Percentiles rank a stretch among this genome's conserved stretches.
Evolutionary conservation across 495 filamentous ascomycete species (phyloP).

Genomic region (Halenospora varia): DNA sequence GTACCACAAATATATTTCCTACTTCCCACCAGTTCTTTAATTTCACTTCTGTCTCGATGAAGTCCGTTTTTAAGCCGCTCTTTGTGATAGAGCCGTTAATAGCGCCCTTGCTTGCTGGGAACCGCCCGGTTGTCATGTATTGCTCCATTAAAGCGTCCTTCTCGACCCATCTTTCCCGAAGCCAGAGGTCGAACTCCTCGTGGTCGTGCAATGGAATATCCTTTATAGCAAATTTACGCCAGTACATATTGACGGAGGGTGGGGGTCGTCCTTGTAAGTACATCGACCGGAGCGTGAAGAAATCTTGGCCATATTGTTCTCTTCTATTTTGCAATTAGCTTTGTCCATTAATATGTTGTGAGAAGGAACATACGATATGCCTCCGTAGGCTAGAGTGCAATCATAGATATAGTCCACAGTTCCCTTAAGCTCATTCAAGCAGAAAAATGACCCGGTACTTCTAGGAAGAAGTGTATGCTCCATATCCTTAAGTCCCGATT

Average conservation of each 20-base stretch:
- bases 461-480: slow-evolving; percentile 68
- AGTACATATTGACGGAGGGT: slow-evolving; percentile 83
- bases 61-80: slow-evolving; percentile 20
- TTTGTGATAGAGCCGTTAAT: slow-evolving; percentile 17
- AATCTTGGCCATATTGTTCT: slow-evolving; percentile 68
- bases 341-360: not conserved
- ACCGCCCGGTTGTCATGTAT: slow-evolving; percentile 63
- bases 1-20: slow-evolving; percentile 50
- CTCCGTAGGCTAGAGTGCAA: slow-evolving; percentile 82
- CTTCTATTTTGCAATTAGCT: slow-evolving; percentile 38
- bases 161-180: slow-evolving; percentile 71
- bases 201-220: slow-evolving; percentile 63
- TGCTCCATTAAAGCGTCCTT: slow-evolving; percentile 74
- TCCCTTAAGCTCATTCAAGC: slow-evolving; percentile 63
- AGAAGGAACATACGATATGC: slow-evolving; percentile 57
- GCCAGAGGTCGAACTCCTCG: slow-evolving; percentile 68
- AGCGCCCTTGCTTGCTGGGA: slow-evolving; percentile 50
- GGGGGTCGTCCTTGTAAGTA: slow-evolving; percentile 76
- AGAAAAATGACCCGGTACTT: slow-evolving; percentile 73
- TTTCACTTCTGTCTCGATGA: slow-evolving; percentile 45
- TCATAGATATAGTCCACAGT: slow-evolving; percentile 81
- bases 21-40: slow-evolving; percentile 46
- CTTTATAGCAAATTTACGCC: slow-evolving; percentile 64
- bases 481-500: slow-evolving; percentile 60
- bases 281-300: slow-evolving; percentile 67